Evolutionary conservation across 805 yeast species (phyloP).

Genomic region (Ogataea glucozyma): DNA sequence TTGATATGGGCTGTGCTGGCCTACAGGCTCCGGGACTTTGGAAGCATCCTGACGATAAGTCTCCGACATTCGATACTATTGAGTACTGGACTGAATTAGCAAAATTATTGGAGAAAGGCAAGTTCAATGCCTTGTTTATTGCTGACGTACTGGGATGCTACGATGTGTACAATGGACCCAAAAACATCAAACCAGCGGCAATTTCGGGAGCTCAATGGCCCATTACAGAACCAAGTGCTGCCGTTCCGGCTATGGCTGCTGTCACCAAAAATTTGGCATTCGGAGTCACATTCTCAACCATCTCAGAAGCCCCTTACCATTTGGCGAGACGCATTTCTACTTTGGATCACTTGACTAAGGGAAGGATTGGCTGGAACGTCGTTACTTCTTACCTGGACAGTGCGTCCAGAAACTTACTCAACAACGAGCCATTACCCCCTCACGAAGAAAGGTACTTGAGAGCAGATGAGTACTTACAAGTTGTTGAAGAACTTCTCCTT

Average conservation of each 20-base stretch:
- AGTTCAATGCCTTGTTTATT: conserved; percentile 40
- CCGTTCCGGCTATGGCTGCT: conserved; percentile 44
- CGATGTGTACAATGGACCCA: conserved; percentile 41
- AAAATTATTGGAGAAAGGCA: conserved; percentile 40
- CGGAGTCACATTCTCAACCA: conserved; percentile 44
- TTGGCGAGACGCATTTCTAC: conserved; percentile 44
- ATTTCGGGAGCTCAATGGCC: conserved; percentile 38
- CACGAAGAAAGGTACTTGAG: conserved; percentile 43
- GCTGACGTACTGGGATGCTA: conserved; percentile 45
- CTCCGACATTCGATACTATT: conserved; percentile 28
- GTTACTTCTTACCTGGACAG: conserved; percentile 45
- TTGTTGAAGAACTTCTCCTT: conserved; percentile 40
- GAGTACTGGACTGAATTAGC: conserved; percentile 42
- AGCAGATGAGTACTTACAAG: conserved; percentile 43
- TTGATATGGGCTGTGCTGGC: conserved; percentile 37
- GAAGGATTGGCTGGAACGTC: conserved; percentile 51
- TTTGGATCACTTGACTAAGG: conserved; percentile 43
- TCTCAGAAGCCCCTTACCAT: conserved; percentile 37
- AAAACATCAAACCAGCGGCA: conserved; percentile 29
- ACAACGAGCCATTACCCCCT: conserved; percentile 38
- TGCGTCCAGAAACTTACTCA: conserved; percentile 42
- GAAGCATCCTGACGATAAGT: conserved; percentile 41
- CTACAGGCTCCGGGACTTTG: conserved; percentile 27
- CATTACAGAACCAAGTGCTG: conserved; percentile 40
- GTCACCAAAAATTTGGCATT: conserved; percentile 38